Evolutionary conservation across 306 rosid species (phyloP).

Genomic region (Prunus salicina): DNA sequence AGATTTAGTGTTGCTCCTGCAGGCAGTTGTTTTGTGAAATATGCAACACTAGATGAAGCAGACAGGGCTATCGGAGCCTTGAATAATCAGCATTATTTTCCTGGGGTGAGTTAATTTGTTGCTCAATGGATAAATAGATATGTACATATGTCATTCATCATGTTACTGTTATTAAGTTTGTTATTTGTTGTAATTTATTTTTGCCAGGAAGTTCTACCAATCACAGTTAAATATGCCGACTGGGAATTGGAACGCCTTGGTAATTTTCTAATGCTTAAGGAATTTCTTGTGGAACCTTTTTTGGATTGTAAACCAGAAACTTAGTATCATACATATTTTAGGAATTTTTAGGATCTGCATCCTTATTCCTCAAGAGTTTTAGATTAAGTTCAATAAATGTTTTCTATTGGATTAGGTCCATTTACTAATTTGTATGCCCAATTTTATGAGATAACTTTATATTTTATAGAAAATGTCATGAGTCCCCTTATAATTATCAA

Average conservation of each 20-base stretch:
- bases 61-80: constrained; percentile 72
- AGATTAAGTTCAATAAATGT: background rate
- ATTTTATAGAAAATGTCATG: background rate
- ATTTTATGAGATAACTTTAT: background rate
- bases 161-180: constrained; percentile 22
- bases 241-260: constrained; percentile 63
- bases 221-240: constrained; percentile 79
- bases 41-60: constrained; percentile 63
- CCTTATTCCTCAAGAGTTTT: background rate
- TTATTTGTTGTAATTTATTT: constrained; percentile 21
- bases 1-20: constrained; percentile 29
- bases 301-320: background rate
- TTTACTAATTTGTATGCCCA: background rate
- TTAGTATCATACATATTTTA: background rate
- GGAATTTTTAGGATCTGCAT: background rate
- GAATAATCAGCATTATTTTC: constrained; percentile 64
- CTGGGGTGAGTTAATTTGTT: constrained; percentile 57
- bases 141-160: constrained; percentile 20
- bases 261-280: constrained; percentile 27
- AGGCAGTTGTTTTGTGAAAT: constrained; percentile 92
- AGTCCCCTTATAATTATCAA: background rate
- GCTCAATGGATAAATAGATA: constrained; percentile 4
- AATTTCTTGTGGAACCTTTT: constrained; percentile 12
- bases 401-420: background rate
- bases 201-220: constrained; percentile 54